Conservation (phyloP, 352 stramenopile species). For the Globisporangium rhizosaccharum region DNA sequence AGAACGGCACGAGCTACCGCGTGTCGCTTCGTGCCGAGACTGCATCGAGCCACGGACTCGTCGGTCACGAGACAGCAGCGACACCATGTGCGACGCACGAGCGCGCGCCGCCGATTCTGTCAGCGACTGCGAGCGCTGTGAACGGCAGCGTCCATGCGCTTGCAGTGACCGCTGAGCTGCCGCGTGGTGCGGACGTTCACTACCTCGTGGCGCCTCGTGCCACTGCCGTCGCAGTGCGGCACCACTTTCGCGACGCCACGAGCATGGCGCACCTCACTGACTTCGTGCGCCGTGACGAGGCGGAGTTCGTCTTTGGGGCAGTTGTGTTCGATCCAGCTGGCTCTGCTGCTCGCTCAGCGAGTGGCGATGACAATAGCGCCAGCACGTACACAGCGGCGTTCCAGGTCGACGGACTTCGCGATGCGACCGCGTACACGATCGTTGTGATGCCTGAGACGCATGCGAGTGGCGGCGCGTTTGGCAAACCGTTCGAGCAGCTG, state of each 20-base stretch:
- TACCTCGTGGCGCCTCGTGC: constrained; percentile 27
- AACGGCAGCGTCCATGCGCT: constrained; percentile 50
- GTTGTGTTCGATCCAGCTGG: constrained; percentile 2
- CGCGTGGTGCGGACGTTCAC: constrained; percentile 43
- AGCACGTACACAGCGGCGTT: constrained; percentile 22
- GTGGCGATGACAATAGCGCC: not conserved
- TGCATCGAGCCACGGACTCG: constrained; percentile 42
- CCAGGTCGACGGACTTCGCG: constrained; percentile 33
- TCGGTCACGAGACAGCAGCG: constrained; percentile 22
- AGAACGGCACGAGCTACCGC: constrained; percentile 38
- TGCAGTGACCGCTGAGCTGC: constrained; percentile 33
- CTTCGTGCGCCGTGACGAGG: constrained; percentile 15
- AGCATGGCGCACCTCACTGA: constrained; percentile 24
- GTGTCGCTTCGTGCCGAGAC: constrained; percentile 49
- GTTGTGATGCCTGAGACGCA: constrained; percentile 59
- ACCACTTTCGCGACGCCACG: constrained; percentile 25
- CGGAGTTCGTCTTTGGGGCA: constrained; percentile 15
- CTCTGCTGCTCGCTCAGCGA: no score
- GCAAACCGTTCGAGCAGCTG: constrained; percentile 28
- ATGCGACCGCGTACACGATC: constrained; percentile 47
- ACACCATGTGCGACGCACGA: constrained; percentile 38
- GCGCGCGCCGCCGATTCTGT: constrained; percentile 33
- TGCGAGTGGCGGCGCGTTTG: constrained; percentile 57
- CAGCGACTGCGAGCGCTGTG: constrained; percentile 22
- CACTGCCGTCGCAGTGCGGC: constrained; percentile 13